Evolutionary conservation across 129 eudicot genomes (phyloP).

Genomic region (Helianthus annuus): HanXRQr2.0-SUNRISE NC_035439.2:56824949-56825448

Average conservation of each 20-base stretch:
- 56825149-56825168: slow-evolving; percentile 5
- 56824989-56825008: slow-evolving; percentile 98
- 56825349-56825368: slow-evolving; percentile 79
- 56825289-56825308: background rate
- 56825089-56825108: slow-evolving; percentile 91
- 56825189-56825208: background rate
- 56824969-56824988: slow-evolving; percentile 47
- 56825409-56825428: slow-evolving; percentile 50
- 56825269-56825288: background rate
- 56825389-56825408: slow-evolving; percentile 40
- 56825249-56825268: background rate
- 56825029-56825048: slow-evolving; percentile 75
- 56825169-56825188: background rate
- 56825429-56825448: slow-evolving; percentile 32
- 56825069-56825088: slow-evolving; percentile 87
- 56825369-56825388: slow-evolving; percentile 66
- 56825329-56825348: slow-evolving; percentile 62
- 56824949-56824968: slow-evolving; percentile 8
- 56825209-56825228: slow-evolving; percentile 1
- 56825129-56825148: background rate
- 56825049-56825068: slow-evolving; percentile 94
- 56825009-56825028: slow-evolving; percentile 87
- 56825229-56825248: background rate
- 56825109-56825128: background rate
- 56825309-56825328: background rate